Base-by-base conservation (phyloP, 2,329 filamentous ascomycete species). In the Aspergillus terreus region DNA sequence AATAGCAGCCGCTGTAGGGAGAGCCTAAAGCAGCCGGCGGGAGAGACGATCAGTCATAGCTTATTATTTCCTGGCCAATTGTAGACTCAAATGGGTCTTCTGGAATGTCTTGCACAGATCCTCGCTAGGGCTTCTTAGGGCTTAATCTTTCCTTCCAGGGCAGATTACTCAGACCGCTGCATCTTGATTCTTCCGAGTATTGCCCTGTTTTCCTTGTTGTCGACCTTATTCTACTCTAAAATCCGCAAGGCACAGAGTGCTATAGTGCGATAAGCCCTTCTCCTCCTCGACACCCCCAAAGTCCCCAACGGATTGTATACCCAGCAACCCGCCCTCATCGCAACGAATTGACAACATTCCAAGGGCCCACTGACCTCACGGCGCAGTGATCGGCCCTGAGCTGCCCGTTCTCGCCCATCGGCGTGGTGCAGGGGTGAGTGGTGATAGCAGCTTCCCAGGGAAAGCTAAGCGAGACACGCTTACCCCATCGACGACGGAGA, bases 381-480 rank as follows among this genome's bases (percentile, higher is more conserved):
- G 7, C 27, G 46, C 46, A 47, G 36, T 7, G 46, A 41, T 48
- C 36, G 36, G 35, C 25, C 38, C n/a, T 42, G 15, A 23, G 4
- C 40, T 21, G 6, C 40, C 15, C 15, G 14, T 17, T 19, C 40
- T 12, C n/a, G 15, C 15, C 25, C 10, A 12, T 41, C 33, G n/a
- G 10, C 14, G 7, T 9, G 27, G 27, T 30, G 27, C 27, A 30
- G 27, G 14, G 14, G 19, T 21, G 11, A 7, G 38, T 15, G 11
- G 27, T 47, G 14, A 38, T 17, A 9, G 15, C 7, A 38, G 15
- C 15, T n/a, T 38, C 12, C 3, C 35, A 17, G 41, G 46, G 46
- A 48, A 48, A 42, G 36, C 46, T 33, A 48, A 30, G 46, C 46
- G 46, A 47, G 35, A 19, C 23, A 23, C 5, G 4, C 23, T 23